Percentiles rank a stretch among this genome's conserved stretches.
phyloP scores from a whole-genome alignment of 108 stramenopile genomes.

The Pseudonitzschia delicatissima region DNA sequence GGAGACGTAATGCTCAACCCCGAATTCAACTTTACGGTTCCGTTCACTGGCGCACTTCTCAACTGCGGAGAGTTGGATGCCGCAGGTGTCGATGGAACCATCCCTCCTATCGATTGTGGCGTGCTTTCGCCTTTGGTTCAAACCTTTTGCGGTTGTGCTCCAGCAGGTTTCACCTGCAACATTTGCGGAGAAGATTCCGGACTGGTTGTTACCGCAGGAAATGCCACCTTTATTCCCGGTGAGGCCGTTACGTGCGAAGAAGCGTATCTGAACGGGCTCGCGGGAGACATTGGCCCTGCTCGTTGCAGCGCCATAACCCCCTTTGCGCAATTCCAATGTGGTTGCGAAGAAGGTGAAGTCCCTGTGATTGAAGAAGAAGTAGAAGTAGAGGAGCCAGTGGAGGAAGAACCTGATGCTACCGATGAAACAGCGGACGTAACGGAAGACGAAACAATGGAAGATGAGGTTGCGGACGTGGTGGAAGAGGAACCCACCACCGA shows the following conservation, averaged over 20 bases:
- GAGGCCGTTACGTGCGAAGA: not conserved
- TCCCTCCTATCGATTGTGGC: conserved; percentile 10
- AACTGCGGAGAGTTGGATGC: not conserved
- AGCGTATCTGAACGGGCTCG: not conserved
- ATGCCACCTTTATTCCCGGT: not conserved
- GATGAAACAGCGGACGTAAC: no score
- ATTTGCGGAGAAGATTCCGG: not conserved
- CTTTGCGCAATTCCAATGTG: not conserved
- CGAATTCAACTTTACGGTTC: conserved; percentile 4
- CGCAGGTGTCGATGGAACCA: not conserved
- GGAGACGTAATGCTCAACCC: not conserved
- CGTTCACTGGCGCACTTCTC: not conserved
- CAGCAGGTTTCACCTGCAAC: not conserved
- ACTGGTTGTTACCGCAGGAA: not conserved
- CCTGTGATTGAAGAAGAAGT: no score
- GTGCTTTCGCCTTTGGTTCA: not conserved
- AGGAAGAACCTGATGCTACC: no score
- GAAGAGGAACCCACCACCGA: no score
- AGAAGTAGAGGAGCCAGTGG: no score
- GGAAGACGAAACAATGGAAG: no score
- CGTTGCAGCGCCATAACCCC: not conserved
- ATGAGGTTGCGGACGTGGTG: no score
- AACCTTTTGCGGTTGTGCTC: not conserved
- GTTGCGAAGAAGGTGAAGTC: not conserved
- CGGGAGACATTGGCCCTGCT: not conserved